These are phyloP conservation scores for Entomortierella beljakovae DNA, from an alignment of 192 early-diverging fungal genomes.

Conservation along the genomic window DNA sequence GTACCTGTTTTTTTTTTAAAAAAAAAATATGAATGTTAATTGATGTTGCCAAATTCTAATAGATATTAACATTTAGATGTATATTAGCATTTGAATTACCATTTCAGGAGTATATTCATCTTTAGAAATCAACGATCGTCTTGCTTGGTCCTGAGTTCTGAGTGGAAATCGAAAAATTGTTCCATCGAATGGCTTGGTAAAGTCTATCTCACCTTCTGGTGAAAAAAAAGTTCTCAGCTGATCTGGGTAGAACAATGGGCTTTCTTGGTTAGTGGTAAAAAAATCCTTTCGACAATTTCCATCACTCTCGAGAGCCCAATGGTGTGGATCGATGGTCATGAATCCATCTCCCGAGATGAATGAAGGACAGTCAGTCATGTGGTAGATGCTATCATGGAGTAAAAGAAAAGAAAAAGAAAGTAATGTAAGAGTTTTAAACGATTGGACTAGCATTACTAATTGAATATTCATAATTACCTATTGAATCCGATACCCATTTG, in stretches of 20 bases:
- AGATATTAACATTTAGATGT: no score
- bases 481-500: slow-evolving; percentile 50
- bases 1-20: slow-evolving; percentile 1
- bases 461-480: no score
- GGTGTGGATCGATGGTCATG: slow-evolving; percentile 55
- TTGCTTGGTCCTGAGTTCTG: slow-evolving; percentile 43
- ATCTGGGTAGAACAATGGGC: slow-evolving; percentile 3
- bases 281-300: slow-evolving; percentile 5
- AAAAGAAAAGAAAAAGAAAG: background rate
- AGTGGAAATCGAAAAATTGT: slow-evolving; percentile 57
- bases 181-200: slow-evolving; percentile 32
- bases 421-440: slow-evolving; percentile 1
- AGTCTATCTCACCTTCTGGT: slow-evolving; percentile 41
- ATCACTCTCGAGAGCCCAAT: slow-evolving; percentile 7
- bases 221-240: slow-evolving; percentile 40
- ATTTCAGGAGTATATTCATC: slow-evolving; percentile 25
- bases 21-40: background rate
- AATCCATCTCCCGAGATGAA: slow-evolving; percentile 44
- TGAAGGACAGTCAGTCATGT: slow-evolving; percentile 51
- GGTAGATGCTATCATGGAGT: slow-evolving; percentile 41
- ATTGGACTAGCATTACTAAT: background rate
- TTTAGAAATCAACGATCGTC: slow-evolving; percentile 29
- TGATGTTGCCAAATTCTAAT: background rate
- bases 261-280: no score
- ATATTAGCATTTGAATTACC: slow-evolving; percentile 5